These are phyloP conservation scores for Aspergillus carlsbadensis DNA, from an alignment of 495 filamentous ascomycete genomes.

Conservation along the genomic window DNA sequence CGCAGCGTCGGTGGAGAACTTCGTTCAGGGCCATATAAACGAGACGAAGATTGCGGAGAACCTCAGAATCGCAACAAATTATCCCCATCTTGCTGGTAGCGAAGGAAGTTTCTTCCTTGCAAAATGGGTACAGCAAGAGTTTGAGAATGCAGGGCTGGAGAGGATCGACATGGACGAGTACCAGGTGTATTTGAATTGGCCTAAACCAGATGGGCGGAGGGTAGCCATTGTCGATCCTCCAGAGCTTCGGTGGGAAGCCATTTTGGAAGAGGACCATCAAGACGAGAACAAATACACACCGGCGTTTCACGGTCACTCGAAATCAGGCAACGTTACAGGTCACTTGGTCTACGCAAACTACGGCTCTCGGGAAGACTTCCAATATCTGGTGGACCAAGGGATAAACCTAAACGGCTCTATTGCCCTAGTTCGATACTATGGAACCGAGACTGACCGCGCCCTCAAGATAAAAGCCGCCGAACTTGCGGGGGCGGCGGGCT, in stretches of 20 bases:
- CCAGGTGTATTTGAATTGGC: slow-evolving; percentile 91
- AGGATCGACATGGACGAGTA: slow-evolving; percentile 70
- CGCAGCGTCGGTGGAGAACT: slow-evolving; percentile 64
- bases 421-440: slow-evolving; percentile 77
- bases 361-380: slow-evolving; percentile 81
- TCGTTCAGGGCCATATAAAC: slow-evolving; percentile 65
- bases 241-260: slow-evolving; percentile 73
- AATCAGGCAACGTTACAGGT: slow-evolving; percentile 83
- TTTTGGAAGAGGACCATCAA: slow-evolving; percentile 71
- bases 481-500: slow-evolving; percentile 76
- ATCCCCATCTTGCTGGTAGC: slow-evolving; percentile 86
- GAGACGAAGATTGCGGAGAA: slow-evolving; percentile 69
- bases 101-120: slow-evolving; percentile 83
- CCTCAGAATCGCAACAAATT: slow-evolving; percentile 68
- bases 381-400: slow-evolving; percentile 64
- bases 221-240: slow-evolving; percentile 79
- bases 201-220: slow-evolving; percentile 69
- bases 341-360: slow-evolving; percentile 95
- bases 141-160: slow-evolving; percentile 68
- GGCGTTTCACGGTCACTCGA: slow-evolving; percentile 87
- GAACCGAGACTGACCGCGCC: slow-evolving; percentile 66
- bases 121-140: slow-evolving; percentile 74
- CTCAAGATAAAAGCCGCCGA: slow-evolving; percentile 91
- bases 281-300: slow-evolving; percentile 63
- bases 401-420: slow-evolving; percentile 78